Evolutionary conservation across 129 eudicot species (phyloP), one percentile per base, ranked within the genome.

Genomic region (Flaveria sonorensis): DNA sequence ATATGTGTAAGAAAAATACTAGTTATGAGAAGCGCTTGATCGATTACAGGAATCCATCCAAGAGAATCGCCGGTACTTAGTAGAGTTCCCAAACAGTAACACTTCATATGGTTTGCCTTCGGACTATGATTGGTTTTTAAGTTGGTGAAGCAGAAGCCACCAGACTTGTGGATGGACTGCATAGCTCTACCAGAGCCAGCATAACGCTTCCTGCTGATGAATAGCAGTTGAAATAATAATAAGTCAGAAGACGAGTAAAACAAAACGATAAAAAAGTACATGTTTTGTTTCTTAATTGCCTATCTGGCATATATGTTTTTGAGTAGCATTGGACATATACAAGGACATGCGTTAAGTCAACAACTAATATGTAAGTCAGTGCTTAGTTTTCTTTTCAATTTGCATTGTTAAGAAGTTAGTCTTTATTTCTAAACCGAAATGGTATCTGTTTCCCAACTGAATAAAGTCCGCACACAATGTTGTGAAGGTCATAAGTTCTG

Each of bases 1-100:
- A 89, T 81, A 75, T 91, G 90, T 8, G 99, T 86, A 42, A 94
- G 97, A 70, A 87, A 77, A 13, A 94, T 75, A 75, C 97, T 94
- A 43, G 89, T 83, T 86, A 92, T 77, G 32, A 94, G 87, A 10
- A 94, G 92, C 75, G 83, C 88, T 86, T 86, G 94, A 68, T 94
- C 96, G 18, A 79, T 80, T 32, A 83, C 69, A 75, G 93, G 89
- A 71, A 91, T 86, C 99, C 93, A 94, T n/a, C 79, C 90, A 75
- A 84, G 72, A 77, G 86, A 68, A 61, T 78, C 89, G 43, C 53
- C 83, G 71, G 85, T 72, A 53, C 81, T 84, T 26, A 79, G 65
- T 46, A 94, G 26, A 65, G 88, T 77, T 53, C 89, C 90, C 65
- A 81, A 73, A 88, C 90, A 87, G 80, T 60, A 82, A 75, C 91